Percentiles rank a stretch among this genome's conserved stretches.
These are phyloP conservation scores for Staphylotrichum longicolle DNA, from an alignment of 495 filamentous ascomycete species.

Conservation along the genomic window DNA sequence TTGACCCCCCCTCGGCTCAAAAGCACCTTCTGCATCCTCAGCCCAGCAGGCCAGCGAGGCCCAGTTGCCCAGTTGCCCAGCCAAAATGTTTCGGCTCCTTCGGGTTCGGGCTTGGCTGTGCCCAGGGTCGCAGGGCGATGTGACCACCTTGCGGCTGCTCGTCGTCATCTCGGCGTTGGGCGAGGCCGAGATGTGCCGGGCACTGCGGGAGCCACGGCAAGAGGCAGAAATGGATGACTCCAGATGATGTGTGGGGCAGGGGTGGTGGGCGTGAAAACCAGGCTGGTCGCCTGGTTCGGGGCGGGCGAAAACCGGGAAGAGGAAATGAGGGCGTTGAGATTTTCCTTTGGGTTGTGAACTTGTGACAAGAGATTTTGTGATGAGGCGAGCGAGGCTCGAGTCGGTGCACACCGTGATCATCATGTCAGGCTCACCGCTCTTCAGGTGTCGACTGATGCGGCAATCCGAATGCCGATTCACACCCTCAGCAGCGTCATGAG, in stretches of 20 bases:
- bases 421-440: not conserved
- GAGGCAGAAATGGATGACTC: not conserved
- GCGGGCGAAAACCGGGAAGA: not conserved
- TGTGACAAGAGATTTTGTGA: no score
- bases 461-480: not conserved
- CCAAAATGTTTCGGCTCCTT: not conserved
- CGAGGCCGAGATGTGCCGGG: constrained; percentile 1
- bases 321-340: no score
- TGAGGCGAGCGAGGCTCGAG: no score
- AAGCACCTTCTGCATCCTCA: no score
- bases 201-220: not conserved
- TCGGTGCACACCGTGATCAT: not conserved
- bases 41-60: no score
- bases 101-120: constrained; percentile 2
- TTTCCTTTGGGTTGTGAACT: no score
- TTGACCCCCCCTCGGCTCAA: not conserved
- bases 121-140: not conserved
- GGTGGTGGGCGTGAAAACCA: not conserved
- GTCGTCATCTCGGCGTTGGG: not conserved
- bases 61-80: no score
- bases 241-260: not conserved
- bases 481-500: no score
- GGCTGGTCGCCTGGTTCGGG: not conserved
- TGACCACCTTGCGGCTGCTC: not conserved
- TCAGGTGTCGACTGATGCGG: not conserved